phyloP scores from a whole-genome alignment of 2,329 filamentous ascomycete species.

The Curvularia hawaiiensis region DNA sequence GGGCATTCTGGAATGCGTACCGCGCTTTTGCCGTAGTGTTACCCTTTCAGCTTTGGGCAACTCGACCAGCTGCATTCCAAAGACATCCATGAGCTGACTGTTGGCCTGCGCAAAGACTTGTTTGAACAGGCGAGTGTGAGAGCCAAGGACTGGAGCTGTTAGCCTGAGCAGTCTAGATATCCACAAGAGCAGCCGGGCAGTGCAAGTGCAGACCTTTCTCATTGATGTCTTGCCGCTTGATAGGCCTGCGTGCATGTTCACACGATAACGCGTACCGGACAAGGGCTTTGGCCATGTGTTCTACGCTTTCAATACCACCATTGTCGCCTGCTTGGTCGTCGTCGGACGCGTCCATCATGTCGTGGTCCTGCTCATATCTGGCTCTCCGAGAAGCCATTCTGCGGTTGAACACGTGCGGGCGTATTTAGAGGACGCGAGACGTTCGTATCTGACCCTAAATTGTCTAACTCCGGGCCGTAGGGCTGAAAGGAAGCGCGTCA shows the following conservation, averaged over 20 bases:
- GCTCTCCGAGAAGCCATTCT: conserved; percentile 5
- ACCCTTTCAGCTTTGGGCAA: conserved; percentile 81
- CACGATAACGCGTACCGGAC: conserved; percentile 65
- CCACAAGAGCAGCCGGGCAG: neutral
- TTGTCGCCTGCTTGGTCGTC: conserved; percentile 32
- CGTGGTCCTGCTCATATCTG: conserved; percentile 29
- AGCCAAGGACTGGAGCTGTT: conserved; percentile 65
- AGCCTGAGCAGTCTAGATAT: conserved; percentile 5
- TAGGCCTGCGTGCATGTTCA: conserved; percentile 63
- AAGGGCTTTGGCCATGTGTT: conserved; percentile 63
- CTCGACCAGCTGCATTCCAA: conserved; percentile 93
- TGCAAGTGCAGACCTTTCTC: conserved; percentile 50
- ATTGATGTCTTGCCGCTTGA: conserved; percentile 63
- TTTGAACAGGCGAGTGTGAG: conserved; percentile 73
- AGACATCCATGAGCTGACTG: conserved; percentile 68
- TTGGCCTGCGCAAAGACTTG: conserved; percentile 79
- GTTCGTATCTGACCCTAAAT: neutral
- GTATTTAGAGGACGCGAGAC: neutral
- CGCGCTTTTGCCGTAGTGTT: conserved; percentile 78
- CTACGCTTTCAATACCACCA: conserved; percentile 20
- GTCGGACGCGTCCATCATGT: conserved; percentile 19
- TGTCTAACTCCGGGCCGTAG: conserved; percentile 6
- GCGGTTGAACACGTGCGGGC: neutral
- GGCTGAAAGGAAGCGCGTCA: conserved; percentile 23
- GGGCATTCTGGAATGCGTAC: conserved; percentile 49